phyloP scores from a whole-genome alignment of 1,284 basidiomycete genomes.

The Neolentinus lepideus region DNA sequence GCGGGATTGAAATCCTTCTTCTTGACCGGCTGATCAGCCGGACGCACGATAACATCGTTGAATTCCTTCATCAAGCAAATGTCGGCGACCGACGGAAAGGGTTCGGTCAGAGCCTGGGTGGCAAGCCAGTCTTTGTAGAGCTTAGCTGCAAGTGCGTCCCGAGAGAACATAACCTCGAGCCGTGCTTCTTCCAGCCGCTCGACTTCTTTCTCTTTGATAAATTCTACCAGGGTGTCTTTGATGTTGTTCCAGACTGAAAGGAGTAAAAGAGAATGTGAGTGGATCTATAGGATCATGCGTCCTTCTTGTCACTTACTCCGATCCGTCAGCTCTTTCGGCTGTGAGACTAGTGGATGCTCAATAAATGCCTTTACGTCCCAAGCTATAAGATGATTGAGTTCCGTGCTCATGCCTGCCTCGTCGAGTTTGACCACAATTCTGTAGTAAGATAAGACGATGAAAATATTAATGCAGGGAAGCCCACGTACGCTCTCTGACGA shows the following conservation, averaged over 20 bases:
- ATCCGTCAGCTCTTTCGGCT: slow-evolving; percentile 34
- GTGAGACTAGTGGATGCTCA: slow-evolving; percentile 31
- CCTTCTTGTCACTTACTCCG: slow-evolving; percentile 25
- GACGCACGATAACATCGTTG: no score
- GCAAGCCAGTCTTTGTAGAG: background rate
- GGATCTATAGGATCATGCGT: background rate
- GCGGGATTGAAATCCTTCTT: no score
- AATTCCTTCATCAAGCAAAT: background rate
- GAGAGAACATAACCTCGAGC: slow-evolving; percentile 23
- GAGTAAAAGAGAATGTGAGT: background rate
- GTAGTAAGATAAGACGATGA: no score
- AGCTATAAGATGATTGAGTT: slow-evolving; percentile 8
- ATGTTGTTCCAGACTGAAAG: slow-evolving; percentile 42
- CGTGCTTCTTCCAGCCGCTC: slow-evolving; percentile 32
- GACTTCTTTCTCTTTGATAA: slow-evolving; percentile 33
- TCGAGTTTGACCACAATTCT: background rate
- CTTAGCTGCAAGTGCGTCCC: slow-evolving; percentile 20
- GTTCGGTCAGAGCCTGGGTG: background rate
- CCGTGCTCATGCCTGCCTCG: background rate
- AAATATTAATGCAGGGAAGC: no score
- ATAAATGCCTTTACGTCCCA: slow-evolving; percentile 26
- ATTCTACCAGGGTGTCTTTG: slow-evolving; percentile 26
- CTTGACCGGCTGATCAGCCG: no score
- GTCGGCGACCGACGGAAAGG: background rate
- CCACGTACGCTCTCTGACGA: background rate